phyloP scores from a whole-genome alignment of 2,329 filamentous ascomycete species.

The Claviceps arundinis region DNA sequence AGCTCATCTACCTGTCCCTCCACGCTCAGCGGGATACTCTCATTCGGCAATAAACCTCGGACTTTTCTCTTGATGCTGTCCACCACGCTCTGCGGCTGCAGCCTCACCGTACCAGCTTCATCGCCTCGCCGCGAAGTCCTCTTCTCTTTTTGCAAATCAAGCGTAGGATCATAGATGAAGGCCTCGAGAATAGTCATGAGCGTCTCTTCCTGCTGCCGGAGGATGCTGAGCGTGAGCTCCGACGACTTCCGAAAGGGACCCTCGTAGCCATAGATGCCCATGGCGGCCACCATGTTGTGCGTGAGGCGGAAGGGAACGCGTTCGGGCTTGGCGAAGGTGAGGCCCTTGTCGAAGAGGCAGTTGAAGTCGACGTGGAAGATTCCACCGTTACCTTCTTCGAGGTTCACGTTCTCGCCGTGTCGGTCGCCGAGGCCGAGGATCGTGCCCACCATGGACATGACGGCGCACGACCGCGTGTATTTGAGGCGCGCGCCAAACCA shows the following conservation, averaged over 20 bases:
- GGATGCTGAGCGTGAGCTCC: conserved; percentile 71
- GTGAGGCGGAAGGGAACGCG: conserved; percentile 91
- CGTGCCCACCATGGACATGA: conserved; percentile 99
- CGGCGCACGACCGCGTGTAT: conserved; percentile 87
- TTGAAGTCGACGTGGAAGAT: conserved; percentile 99
- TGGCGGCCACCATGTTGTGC: conserved; percentile 96
- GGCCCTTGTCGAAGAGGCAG: conserved; percentile 95
- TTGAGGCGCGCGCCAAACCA: conserved; percentile 84
- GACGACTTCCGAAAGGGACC: conserved; percentile 84
- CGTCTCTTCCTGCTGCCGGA: conserved; percentile 87
- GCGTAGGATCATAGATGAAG: conserved; percentile 91
- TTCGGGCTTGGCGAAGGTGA: conserved; percentile 90
- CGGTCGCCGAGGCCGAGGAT: conserved; percentile 88
- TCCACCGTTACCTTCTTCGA: conserved; percentile 87
- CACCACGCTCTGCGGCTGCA: conserved; percentile 60
- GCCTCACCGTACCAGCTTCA: conserved; percentile 24
- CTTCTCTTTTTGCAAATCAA: conserved; percentile 72
- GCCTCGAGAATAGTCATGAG: conserved; percentile 95
- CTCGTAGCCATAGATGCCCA: conserved; percentile 89
- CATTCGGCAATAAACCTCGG: conserved; percentile 66
- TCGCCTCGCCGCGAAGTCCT: conserved; percentile 22
- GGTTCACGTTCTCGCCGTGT: conserved; percentile 91
- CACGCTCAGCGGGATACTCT: conserved; percentile 85
- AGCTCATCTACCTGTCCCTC: conserved; percentile 96
- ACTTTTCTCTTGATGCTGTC: conserved; percentile 84